phyloP scores from a whole-genome alignment of 495 filamentous ascomycete genomes.

The Penicillium maclennaniae region DNA sequence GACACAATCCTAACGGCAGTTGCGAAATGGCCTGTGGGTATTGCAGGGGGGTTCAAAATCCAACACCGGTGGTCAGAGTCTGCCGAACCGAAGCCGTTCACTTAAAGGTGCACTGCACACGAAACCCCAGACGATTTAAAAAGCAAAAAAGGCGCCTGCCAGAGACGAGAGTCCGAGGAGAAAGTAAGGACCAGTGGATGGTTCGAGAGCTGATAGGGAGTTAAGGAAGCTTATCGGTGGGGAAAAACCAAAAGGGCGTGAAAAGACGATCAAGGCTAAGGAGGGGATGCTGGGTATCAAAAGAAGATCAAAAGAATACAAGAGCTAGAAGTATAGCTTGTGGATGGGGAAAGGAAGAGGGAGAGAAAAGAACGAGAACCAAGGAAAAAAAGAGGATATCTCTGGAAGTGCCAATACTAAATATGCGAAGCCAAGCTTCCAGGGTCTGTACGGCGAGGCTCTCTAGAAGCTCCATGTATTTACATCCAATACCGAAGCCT shows the following conservation, averaged over 20 bases:
- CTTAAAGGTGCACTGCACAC: conserved; percentile 14
- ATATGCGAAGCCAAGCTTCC: conserved; percentile 31
- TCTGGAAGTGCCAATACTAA: conserved; percentile 20
- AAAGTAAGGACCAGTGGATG: neutral
- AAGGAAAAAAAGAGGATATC: conserved; percentile 9
- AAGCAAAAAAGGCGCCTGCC: neutral
- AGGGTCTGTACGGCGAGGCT: conserved; percentile 25
- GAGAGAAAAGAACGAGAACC: conserved; percentile 11
- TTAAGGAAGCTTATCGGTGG: neutral
- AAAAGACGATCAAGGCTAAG: neutral
- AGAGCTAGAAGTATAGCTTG: neutral
- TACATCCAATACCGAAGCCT: conserved; percentile 9
- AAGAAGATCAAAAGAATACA: conserved; percentile 8
- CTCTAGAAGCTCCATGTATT: conserved; percentile 16
- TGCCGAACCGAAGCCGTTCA: conserved; percentile 12
- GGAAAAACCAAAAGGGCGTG: conserved; percentile 1
- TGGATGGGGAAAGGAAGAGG: conserved; percentile 3
- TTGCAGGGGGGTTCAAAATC: conserved; percentile 16
- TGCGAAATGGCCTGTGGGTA: conserved; percentile 28
- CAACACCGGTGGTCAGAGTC: conserved; percentile 14
- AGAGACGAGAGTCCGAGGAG: neutral
- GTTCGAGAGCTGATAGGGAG: neutral
- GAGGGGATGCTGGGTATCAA: neutral
- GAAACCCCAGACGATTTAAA: neutral
- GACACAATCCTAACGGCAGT: conserved; percentile 30